Percentiles rank a stretch among this genome's conserved stretches.
Conservation (phyloP, 1,139 yeast species). For the Suhomyces maxii region DNA sequence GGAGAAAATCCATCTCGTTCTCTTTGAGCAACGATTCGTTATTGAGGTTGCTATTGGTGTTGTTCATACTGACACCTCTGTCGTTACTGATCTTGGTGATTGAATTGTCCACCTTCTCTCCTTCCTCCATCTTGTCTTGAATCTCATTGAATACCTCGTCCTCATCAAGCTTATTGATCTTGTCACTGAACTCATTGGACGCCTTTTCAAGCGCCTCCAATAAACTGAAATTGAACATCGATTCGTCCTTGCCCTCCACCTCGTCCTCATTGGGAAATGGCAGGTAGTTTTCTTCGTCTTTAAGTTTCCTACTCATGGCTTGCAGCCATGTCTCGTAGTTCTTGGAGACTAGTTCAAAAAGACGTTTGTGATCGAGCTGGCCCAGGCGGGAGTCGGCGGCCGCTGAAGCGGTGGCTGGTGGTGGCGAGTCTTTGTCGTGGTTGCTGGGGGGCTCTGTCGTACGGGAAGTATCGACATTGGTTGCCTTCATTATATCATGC, state of each 20-base stretch:
- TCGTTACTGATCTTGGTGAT: background rate
- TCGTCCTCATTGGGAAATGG: constrained; percentile 31
- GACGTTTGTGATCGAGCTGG: constrained; percentile 26
- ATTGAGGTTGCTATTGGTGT: background rate
- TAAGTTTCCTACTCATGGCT: constrained; percentile 29
- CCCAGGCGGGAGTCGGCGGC: background rate
- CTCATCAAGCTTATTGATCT: constrained; percentile 14
- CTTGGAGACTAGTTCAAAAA: constrained; percentile 38
- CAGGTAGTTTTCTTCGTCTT: constrained; percentile 28
- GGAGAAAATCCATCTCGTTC: constrained; percentile 34
- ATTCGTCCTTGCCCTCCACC: constrained; percentile 16
- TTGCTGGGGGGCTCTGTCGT: background rate
- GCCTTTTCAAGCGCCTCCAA: constrained; percentile 35
- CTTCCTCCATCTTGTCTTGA: constrained; percentile 2
- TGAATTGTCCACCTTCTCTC: background rate
- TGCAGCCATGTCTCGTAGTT: constrained; percentile 44
- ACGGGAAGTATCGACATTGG: constrained; percentile 1
- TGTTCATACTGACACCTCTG: background rate
- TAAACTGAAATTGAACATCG: constrained; percentile 32
- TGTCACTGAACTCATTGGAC: constrained; percentile 19
- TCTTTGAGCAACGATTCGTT: constrained; percentile 25
- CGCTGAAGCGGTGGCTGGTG: background rate
- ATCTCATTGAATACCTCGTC: constrained; percentile 7
- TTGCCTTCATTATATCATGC: constrained; percentile 3
- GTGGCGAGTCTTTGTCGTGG: too few species aligned